A percentile compares a stretch with the other conserved stretches of the same genome.
Evolutionary conservation across 352 stramenopile species (phyloP).

Genomic region (Pythium folliculosum): DNA sequence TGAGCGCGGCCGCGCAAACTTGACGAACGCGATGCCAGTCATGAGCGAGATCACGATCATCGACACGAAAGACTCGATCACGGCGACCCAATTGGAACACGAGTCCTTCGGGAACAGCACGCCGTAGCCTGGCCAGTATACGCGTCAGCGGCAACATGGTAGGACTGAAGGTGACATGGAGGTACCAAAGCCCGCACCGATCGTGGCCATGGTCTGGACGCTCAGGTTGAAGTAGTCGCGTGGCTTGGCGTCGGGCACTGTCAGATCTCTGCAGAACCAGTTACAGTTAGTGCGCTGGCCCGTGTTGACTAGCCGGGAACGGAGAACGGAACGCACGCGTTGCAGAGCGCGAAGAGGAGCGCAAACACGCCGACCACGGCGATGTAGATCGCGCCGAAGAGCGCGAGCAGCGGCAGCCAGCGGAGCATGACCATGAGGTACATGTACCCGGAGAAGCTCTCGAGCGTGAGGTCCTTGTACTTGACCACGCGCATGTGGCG

Average conservation of each 20-base stretch:
- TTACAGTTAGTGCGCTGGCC: not conserved
- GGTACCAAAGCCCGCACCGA: conserved; percentile 30
- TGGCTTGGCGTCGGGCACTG: conserved; percentile 12
- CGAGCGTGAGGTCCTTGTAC: conserved; percentile 45
- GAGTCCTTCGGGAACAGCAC: conserved; percentile 43
- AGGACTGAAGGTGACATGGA: not conserved
- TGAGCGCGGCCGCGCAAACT: conserved; percentile 52
- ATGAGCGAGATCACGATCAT: conserved; percentile 64
- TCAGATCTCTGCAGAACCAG: conserved; percentile 1
- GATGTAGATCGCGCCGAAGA: conserved; percentile 57
- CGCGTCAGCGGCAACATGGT: not conserved
- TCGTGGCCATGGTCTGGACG: conserved; percentile 60
- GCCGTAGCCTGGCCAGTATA: conserved; percentile 40
- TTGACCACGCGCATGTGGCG: conserved; percentile 48
- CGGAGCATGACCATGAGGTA: conserved; percentile 53
- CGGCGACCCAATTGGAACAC: conserved; percentile 56
- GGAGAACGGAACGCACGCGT: conserved; percentile 29
- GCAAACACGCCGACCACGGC: conserved; percentile 48
- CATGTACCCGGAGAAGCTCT: conserved; percentile 40
- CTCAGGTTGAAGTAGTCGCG: conserved; percentile 67
- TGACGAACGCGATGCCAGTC: conserved; percentile 65
- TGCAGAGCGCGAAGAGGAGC: conserved; percentile 43
- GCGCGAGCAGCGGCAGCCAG: conserved; percentile 45
- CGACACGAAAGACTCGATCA: conserved; percentile 53
- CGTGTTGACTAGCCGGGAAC: not conserved